Evolutionary conservation across 225 moss, liverwort and hornwort genomes (phyloP).

Genomic region (Polytrichum commune): DNA sequence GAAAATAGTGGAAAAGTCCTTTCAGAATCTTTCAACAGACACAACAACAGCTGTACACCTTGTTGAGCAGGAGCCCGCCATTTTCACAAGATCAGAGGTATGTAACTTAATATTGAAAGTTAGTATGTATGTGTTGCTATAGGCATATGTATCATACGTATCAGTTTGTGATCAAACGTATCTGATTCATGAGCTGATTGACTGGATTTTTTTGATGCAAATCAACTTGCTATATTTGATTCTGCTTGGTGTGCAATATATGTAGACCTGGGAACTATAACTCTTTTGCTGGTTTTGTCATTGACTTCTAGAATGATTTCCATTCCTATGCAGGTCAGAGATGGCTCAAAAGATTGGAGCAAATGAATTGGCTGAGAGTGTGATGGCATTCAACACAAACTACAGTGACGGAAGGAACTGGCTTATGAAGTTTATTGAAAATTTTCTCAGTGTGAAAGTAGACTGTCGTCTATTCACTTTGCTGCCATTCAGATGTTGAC

Average conservation of each 20-base stretch:
- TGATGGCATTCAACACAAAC: constrained; percentile 88
- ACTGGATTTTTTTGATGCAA: too few species aligned
- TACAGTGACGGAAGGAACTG: constrained; percentile 48
- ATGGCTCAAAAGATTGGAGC: constrained; percentile 88
- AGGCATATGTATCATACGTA: too few species aligned
- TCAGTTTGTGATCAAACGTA: too few species aligned
- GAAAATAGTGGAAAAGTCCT: constrained; percentile 69
- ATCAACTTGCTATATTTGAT: neutral
- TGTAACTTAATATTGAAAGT: neutral
- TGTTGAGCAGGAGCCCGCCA: constrained; percentile 62
- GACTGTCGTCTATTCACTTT: neutral
- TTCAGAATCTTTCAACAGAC: constrained; percentile 60
- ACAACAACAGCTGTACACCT: constrained; percentile 62
- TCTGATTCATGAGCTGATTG: too few species aligned
- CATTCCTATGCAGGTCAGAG: constrained; percentile 64
- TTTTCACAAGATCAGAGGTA: constrained; percentile 91
- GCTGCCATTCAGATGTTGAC: constrained; percentile 57
- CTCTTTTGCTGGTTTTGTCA: neutral
- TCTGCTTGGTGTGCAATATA: neutral
- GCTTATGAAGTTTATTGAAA: too few species aligned
- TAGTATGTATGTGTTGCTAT: too few species aligned
- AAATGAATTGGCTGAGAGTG: constrained; percentile 82
- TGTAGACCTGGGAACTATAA: too few species aligned
- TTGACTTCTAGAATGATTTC: neutral
- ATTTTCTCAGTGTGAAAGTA: too few species aligned